These are phyloP conservation scores for Eutrema heterophyllum DNA, from an alignment of 345 rosid genomes.

Conservation along the genomic window DNA sequence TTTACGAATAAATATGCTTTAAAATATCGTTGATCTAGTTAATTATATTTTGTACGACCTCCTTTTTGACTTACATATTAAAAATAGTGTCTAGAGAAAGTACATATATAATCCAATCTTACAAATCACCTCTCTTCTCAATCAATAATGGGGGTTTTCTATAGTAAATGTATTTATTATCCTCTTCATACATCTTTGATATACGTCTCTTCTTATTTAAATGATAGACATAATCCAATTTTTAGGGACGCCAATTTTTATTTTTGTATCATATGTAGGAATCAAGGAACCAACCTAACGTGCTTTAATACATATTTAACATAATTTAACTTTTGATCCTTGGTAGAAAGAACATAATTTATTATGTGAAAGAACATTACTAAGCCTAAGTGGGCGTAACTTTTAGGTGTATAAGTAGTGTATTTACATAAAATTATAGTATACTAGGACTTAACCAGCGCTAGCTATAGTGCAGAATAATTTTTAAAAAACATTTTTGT, in stretches of 20 bases:
- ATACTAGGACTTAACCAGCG: too few relatives aligned
- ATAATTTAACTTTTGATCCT: too few relatives aligned
- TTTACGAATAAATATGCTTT: too few relatives aligned
- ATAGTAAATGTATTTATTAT: slow-evolving; percentile 2
- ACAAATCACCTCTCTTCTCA: slow-evolving; percentile 3
- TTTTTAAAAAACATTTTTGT: too few relatives aligned
- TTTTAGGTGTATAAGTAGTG: too few relatives aligned
- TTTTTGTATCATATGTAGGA: neutral
- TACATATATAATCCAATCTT: too few relatives aligned
- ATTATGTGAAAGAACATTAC: too few relatives aligned
- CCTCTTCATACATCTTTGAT: neutral
- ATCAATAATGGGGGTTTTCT: slow-evolving; percentile 7
- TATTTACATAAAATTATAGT: too few relatives aligned
- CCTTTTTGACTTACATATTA: neutral
- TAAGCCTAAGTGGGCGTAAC: too few relatives aligned
- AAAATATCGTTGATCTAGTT: neutral
- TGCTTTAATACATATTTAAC: too few relatives aligned
- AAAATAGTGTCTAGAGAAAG: neutral
- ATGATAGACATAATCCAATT: neutral
- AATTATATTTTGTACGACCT: neutral
- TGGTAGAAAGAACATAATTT: too few relatives aligned
- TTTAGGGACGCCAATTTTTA: neutral
- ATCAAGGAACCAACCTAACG: neutral
- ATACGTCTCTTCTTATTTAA: slow-evolving; percentile 20
- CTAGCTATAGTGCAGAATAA: too few relatives aligned